Conservation (phyloP, 202 grass and related monocot genomes). For the Setaria viridis region DNA sequence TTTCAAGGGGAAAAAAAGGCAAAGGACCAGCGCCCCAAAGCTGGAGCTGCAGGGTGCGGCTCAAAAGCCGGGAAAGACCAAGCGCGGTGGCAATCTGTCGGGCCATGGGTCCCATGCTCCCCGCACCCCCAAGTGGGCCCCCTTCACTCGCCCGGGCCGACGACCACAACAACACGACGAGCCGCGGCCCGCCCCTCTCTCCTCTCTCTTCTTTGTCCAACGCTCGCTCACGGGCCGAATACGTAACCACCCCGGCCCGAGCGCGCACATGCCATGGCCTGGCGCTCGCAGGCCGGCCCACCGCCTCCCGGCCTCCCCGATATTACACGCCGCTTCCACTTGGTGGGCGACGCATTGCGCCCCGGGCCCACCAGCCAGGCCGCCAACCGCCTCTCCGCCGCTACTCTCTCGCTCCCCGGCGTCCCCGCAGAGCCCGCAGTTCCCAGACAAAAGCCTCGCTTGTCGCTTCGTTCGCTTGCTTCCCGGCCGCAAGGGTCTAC, state of each 20-base stretch:
- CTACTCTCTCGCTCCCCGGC: background rate
- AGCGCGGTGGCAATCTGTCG: conserved; percentile 10
- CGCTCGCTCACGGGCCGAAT: too few species aligned
- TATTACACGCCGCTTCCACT: too few species aligned
- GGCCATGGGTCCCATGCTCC: conserved; percentile 20
- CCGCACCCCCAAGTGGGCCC: background rate
- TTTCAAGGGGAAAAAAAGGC: conserved; percentile 6
- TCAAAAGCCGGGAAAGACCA: conserved; percentile 31
- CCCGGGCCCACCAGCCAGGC: background rate
- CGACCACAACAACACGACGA: too few species aligned
- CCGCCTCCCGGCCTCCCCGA: too few species aligned
- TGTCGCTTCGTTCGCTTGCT: background rate
- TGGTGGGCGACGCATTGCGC: background rate
- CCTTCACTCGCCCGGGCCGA: too few species aligned
- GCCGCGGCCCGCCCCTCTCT: too few species aligned
- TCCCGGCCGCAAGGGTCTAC: background rate
- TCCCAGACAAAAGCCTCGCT: background rate
- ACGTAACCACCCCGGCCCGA: too few species aligned
- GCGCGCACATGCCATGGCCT: too few species aligned
- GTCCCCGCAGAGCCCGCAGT: background rate
- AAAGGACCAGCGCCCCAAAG: background rate
- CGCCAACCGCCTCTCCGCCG: background rate
- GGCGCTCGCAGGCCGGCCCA: too few species aligned
- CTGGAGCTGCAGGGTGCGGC: background rate
- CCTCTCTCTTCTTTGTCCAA: too few species aligned